Conservation (phyloP, 306 rosid genomes). For the Cicer judaicum region DNA sequence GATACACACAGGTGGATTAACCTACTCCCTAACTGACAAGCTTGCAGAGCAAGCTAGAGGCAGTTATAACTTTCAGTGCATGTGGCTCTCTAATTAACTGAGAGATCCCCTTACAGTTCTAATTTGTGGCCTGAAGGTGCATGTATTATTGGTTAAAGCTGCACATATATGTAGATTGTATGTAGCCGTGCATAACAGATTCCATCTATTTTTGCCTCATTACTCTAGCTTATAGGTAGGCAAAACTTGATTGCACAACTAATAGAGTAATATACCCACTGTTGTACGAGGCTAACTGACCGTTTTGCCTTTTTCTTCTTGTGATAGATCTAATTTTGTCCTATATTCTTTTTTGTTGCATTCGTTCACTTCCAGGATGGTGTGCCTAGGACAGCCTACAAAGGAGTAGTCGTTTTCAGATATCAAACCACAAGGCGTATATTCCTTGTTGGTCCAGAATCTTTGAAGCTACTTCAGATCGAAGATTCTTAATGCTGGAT, state of each 20-base stretch:
- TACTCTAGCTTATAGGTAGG: neutral
- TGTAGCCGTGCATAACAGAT: neutral
- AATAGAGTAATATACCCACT: neutral
- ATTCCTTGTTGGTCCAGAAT: slow-evolving; percentile 79
- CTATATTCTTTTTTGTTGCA: neutral
- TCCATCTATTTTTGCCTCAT: neutral
- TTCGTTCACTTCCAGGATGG: slow-evolving; percentile 72
- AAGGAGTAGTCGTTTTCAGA: slow-evolving; percentile 92
- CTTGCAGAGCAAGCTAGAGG: too few species aligned
- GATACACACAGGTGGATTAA: too few species aligned
- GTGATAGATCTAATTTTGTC: slow-evolving; percentile 24
- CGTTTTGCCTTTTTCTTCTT: neutral
- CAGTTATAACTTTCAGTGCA: too few species aligned
- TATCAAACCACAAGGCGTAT: slow-evolving; percentile 63
- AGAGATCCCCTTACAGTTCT: too few species aligned
- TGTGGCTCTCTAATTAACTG: too few species aligned
- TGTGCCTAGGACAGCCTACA: slow-evolving; percentile 90
- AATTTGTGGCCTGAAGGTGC: neutral
- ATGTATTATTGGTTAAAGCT: neutral
- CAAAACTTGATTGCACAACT: neutral
- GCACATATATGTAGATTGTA: neutral
- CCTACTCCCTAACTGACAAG: too few species aligned
- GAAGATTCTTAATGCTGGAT: slow-evolving; percentile 52
- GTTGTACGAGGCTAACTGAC: neutral
- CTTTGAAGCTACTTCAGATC: slow-evolving; percentile 71